A percentile compares a stretch with the other conserved stretches of the same genome.
Evolutionary conservation across 345 rosid species (phyloP).

Genomic region (Ricinus communis): DNA sequence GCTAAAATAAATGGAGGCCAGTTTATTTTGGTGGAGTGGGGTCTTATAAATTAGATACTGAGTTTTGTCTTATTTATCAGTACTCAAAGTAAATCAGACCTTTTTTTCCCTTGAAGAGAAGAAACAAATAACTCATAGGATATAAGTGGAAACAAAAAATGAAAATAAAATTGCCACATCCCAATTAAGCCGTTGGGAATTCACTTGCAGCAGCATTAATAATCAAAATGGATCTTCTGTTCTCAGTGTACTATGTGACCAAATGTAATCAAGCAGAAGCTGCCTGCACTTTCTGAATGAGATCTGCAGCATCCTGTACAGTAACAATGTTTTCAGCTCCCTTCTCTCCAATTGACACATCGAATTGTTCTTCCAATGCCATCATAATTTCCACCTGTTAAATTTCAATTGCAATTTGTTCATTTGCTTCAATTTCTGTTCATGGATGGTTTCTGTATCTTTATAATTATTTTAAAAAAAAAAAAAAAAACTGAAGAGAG

Average conservation of each 20-base stretch:
- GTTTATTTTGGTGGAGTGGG: too few relatives aligned
- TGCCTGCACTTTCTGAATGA: slow-evolving; percentile 55
- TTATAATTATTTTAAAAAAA: background rate
- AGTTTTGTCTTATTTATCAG: slow-evolving; percentile 1
- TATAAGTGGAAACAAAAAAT: background rate
- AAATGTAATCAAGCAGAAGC: slow-evolving; percentile 17
- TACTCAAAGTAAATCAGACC: too few relatives aligned
- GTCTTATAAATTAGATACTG: too few relatives aligned
- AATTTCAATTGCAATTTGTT: background rate
- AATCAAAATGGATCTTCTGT: background rate
- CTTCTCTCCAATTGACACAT: slow-evolving; percentile 55
- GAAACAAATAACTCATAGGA: background rate
- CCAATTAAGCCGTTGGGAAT: slow-evolving; percentile 7
- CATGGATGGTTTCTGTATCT: background rate
- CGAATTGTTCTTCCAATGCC: slow-evolving; percentile 70
- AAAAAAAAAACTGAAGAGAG: background rate
- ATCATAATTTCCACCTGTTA: slow-evolving; percentile 60
- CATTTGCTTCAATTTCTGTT: background rate
- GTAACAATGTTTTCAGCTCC: slow-evolving; percentile 60
- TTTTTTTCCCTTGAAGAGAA: background rate
- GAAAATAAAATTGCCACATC: background rate
- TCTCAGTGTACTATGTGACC: background rate
- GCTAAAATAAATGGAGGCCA: too few relatives aligned
- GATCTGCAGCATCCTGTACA: slow-evolving; percentile 64
- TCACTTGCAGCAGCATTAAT: background rate